Percentiles rank a stretch among this genome's conserved stretches.
phyloP scores from a whole-genome alignment of 768 basidiomycete species.

The Rhizopogon vesiculosus region DNA sequence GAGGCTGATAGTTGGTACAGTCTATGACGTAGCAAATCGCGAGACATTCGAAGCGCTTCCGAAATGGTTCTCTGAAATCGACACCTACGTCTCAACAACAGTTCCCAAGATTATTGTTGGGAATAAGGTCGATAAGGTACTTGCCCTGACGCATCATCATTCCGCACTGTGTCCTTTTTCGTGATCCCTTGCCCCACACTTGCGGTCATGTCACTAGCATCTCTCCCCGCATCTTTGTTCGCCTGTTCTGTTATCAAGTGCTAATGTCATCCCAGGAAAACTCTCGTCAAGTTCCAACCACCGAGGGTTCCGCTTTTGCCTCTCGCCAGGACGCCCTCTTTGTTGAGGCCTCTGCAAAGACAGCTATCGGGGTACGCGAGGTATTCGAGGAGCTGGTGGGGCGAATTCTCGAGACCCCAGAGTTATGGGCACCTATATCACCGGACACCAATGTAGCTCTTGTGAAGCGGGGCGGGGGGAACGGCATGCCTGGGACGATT shows the following conservation, averaged over 20 bases:
- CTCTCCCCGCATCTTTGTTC: neutral
- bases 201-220: neutral
- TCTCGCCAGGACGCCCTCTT: conserved; percentile 79
- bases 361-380: conserved; percentile 74
- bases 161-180: neutral
- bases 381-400: conserved; percentile 75
- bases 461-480: conserved; percentile 8
- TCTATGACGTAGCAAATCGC: conserved; percentile 92
- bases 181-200: neutral
- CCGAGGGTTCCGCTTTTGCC: conserved; percentile 80
- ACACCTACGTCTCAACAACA: conserved; percentile 82
- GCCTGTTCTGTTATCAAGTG: neutral
- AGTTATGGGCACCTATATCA: conserved; percentile 57
- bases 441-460: conserved; percentile 9
- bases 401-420: conserved; percentile 79
- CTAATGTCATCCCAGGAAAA: conserved; percentile 56
- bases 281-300: conserved; percentile 78
- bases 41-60: conserved; percentile 94
- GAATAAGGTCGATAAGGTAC: conserved; percentile 89
- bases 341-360: conserved; percentile 93
- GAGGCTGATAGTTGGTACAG: conserved; percentile 32
- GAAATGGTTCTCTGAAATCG: conserved; percentile 88
- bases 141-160: neutral
- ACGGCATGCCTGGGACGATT: conserved; percentile 41
- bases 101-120: conserved; percentile 95